Evolutionary conservation across 352 stramenopile species (phyloP).

Genomic region (Thalassiosira livingstoniorum): DNA sequence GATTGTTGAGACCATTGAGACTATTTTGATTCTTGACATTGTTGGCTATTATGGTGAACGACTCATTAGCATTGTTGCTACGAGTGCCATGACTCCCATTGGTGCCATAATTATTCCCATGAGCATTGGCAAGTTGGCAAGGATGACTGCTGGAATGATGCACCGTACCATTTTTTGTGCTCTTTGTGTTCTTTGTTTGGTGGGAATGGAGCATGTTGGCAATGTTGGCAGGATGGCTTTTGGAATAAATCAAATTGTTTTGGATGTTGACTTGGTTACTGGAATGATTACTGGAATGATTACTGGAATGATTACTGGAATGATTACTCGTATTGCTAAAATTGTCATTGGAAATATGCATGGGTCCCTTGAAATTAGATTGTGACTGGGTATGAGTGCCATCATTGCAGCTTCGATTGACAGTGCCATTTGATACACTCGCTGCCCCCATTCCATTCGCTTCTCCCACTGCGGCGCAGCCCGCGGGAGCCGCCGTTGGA

Average conservation of each 20-base stretch:
- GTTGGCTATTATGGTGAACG: no score
- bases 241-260: background rate
- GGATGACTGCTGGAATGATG: background rate
- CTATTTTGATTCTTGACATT: no score
- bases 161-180: no score
- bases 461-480: no score
- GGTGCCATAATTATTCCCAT: background rate
- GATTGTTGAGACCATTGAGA: no score
- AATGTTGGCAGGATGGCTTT: background rate
- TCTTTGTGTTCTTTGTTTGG: no score
- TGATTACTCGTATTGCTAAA: background rate
- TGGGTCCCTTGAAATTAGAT: background rate
- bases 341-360: background rate
- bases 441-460: no score
- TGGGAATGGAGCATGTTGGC: no score
- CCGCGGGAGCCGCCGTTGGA: background rate
- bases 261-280: background rate
- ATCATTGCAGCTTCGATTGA: constrained; percentile 1
- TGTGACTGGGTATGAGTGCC: background rate
- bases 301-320: background rate
- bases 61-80: no score
- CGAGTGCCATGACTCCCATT: no score
- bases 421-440: no score
- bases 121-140: background rate
- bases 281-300: background rate